Percentiles rank a stretch among this genome's conserved stretches.
Evolutionary conservation across 495 filamentous ascomycete genomes (phyloP).

Genomic region (Neurospora sp.): DNA sequence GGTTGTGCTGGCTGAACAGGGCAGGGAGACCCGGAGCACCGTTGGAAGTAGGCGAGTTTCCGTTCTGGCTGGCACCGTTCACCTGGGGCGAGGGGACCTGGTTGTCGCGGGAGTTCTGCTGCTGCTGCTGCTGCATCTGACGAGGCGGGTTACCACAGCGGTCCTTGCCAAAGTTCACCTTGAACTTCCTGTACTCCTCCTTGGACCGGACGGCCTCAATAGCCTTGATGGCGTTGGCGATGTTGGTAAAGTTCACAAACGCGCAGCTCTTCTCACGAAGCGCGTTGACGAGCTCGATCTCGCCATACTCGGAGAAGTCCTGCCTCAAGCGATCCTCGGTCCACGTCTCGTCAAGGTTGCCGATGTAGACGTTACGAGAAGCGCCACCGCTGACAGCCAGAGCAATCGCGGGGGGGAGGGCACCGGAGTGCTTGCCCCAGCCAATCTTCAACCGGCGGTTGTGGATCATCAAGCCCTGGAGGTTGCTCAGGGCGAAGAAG

Average conservation of each 20-base stretch:
- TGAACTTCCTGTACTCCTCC: constrained; percentile 95
- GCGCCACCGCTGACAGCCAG: constrained; percentile 93
- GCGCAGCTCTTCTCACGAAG: constrained; percentile 97
- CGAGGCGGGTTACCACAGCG: constrained; percentile 92
- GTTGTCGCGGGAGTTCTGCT: constrained; percentile 30
- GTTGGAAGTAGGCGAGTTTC: constrained; percentile 39
- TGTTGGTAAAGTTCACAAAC: constrained; percentile 99
- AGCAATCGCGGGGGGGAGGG: constrained; percentile 91
- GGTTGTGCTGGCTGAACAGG: constrained; percentile 80
- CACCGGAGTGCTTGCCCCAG: constrained; percentile 98
- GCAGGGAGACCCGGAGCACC: constrained; percentile 36
- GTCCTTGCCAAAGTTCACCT: constrained; percentile 99
- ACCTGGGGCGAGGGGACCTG: constrained; percentile 63
- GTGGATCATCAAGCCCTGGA: constrained; percentile 98
- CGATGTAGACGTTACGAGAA: constrained; percentile 94
- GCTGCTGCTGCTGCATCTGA: constrained; percentile 56
- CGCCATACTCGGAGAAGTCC: constrained; percentile 95
- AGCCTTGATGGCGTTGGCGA: constrained; percentile 97
- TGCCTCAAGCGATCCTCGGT: constrained; percentile 89
- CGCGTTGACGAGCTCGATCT: constrained; percentile 96
- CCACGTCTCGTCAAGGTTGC: constrained; percentile 96
- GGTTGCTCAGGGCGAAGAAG: constrained; percentile 93
- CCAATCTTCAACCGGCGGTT: constrained; percentile 96
- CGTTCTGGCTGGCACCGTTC: constrained; percentile 43
- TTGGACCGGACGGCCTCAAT: constrained; percentile 91